Conservation (phyloP, 345 rosid genomes). For the Pistacia integerrima region DNA sequence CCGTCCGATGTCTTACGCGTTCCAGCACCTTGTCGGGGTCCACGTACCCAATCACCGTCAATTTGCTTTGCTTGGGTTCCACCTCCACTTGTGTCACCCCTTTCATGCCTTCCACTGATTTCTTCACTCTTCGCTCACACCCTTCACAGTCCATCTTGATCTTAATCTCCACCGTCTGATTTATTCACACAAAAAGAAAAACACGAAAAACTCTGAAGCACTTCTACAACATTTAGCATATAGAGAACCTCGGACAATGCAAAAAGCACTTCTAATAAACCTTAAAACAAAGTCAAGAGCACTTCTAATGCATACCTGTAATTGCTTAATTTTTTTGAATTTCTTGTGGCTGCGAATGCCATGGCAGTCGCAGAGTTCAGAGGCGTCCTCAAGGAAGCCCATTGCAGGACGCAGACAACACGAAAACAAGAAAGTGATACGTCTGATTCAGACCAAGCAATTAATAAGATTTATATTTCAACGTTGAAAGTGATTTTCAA, state of each 20-base stretch:
- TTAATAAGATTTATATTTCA: too few relatives aligned
- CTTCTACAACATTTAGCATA: neutral
- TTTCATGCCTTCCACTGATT: conserved; percentile 59
- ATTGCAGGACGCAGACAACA: conserved; percentile 3
- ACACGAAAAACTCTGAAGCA: neutral
- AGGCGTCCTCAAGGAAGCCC: conserved; percentile 12
- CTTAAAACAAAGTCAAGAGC: neutral
- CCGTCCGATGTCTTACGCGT: conserved; percentile 62
- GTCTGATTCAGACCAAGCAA: neutral
- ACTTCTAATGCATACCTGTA: conserved; percentile 14
- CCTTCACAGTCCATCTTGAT: conserved; percentile 72
- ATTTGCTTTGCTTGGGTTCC: conserved; percentile 52
- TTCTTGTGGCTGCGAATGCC: neutral
- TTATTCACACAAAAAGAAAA: neutral
- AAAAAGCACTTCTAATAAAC: neutral
- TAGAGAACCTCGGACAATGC: neutral
- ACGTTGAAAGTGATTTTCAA: too few relatives aligned
- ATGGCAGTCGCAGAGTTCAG: conserved; percentile 15
- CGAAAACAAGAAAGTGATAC: neutral
- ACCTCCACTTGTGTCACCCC: conserved; percentile 58
- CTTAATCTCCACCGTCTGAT: conserved; percentile 69
- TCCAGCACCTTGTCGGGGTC: conserved; percentile 56
- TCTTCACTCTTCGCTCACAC: conserved; percentile 62
- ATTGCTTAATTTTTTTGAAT: conserved; percentile 16
- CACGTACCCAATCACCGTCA: conserved; percentile 68